Evolutionary conservation across 176 grass and related monocot genomes (phyloP), one percentile per base, ranked within the genome.

Genomic region (Triticum turgidum): DNA sequence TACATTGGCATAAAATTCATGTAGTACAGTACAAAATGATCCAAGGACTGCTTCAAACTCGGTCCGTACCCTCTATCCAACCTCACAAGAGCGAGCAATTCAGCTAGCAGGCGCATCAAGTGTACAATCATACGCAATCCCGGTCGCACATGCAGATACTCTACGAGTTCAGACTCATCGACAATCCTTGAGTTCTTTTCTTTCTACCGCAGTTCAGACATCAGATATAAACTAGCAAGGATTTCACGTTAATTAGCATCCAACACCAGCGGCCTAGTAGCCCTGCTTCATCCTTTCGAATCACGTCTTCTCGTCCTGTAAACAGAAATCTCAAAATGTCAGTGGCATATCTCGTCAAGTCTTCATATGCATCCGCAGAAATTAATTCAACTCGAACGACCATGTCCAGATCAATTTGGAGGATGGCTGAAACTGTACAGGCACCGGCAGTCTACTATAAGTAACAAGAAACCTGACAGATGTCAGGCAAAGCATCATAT

Each of bases 241-340:
- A 38, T 75, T 80, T 17, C 20, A 13, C 6, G 30, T 51, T 15
- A 15, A 51, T 58, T n/a, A 29, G 4, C 62, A 47, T 41, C n/a
- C 11, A 51, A 24, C 71, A 45, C 61, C 42, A 22, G 44, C 30
- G 47, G 38, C 27, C 41, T 88, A 88, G 80, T 88, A 88, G 8
- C 80, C 80, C 72, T 83, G 86, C 71, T 82, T 88, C 72, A 33
- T 7, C 72, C 86, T 77, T 44, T 90, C 89, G 2, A 21, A 49
- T 14, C 85, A 72, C 9, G 30, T 80, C 85, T 84, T 91, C 67
- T 91, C 89, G 27, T 87, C 89, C 85, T 91, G 80, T 18, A 87
- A 86, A 77, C 37, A 59, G 11, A 80, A 17, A 65, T 6, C 7
- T 80, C 25, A 49, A 61, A 49, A 71, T 1, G 20, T 87, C 17